Base-by-base conservation (phyloP, 371 early-diverging fungal genomes). In the Quaeritorhiza haematococci region DNA sequence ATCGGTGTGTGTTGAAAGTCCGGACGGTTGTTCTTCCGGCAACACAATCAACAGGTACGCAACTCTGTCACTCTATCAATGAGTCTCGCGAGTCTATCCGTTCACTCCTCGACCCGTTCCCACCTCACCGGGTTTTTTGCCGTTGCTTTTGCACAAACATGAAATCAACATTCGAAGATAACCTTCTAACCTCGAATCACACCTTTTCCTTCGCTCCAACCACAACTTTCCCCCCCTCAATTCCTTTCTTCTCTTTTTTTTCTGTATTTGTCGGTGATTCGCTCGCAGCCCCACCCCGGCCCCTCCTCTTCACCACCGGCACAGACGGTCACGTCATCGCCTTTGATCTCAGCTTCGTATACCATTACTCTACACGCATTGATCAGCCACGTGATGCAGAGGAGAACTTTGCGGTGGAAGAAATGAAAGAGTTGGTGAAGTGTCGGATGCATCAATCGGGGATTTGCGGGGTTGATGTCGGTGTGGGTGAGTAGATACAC, bases 1-100 rank as follows among this genome's bases (percentile, higher is more conserved):
- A 34, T 7, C 64, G 64, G 15, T 64, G 64, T 34, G 64, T 64
- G 13, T 52, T 53, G 26, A 56, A 59, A 44, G 49, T 42, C 8
- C 4, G 48, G 34, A n/a, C 32, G 33, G 26, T 34, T 5, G 23
- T 4, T 3, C 24, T 46, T 3, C 4, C 13, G 27, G 47, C 6
- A 21, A 13, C 3, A 3, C 17, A 26, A 8, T 13, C 8, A 13
- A 4, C n/a, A 44, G 54, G 19, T 17, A 49, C 8, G 49, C 7
- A n/a, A n/a, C n/a, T n/a, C n/a, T n/a, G n/a, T n/a, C n/a, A n/a
- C n/a, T n/a, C n/a, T n/a, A n/a, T n/a, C n/a, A n/a, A n/a, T n/a
- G n/a, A n/a, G n/a, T n/a, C n/a, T n/a, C n/a, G n/a, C n/a, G n/a
- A n/a, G n/a, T n/a, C n/a, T n/a, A n/a, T n/a, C n/a, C n/a, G n/a